Conservation (phyloP, 2,329 filamentous ascomycete genomes). For the Talaromyces amestolkiae region DNA sequence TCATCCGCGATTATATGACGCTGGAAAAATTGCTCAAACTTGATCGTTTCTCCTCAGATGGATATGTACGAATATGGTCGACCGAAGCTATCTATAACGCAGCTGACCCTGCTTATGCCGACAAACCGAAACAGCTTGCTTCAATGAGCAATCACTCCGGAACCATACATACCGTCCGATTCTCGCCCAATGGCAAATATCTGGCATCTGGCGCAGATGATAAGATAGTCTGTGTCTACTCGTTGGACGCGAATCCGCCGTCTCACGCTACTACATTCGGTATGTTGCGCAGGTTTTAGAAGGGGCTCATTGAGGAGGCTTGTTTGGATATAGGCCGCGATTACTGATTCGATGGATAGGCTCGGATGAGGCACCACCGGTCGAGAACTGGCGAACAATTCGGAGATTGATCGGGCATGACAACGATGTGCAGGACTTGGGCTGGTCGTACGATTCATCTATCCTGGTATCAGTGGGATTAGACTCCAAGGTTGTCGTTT, state of each 20-base stretch:
- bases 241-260: conserved; percentile 77
- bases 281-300: conserved; percentile 39
- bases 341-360: conserved; percentile 46
- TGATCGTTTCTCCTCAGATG: conserved; percentile 57
- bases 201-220: conserved; percentile 96
- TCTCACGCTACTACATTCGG: conserved; percentile 76
- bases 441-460: conserved; percentile 94
- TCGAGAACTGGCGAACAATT: conserved; percentile 97
- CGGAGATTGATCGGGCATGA: conserved; percentile 93
- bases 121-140: conserved; percentile 84
- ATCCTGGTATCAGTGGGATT: conserved; percentile 93
- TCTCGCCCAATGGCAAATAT: conserved; percentile 92
- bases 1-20: not conserved
- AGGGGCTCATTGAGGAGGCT: not conserved
- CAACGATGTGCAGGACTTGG: conserved; percentile 96
- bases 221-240: conserved; percentile 97
- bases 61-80: conserved; percentile 96
- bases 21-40: not conserved
- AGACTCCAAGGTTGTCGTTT: conserved; percentile 96
- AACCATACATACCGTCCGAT: conserved; percentile 94
- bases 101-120: conserved; percentile 66
- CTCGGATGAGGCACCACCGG: conserved; percentile 82
- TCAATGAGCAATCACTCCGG: conserved; percentile 98
- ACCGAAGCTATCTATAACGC: conserved; percentile 88
- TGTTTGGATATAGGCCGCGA: not conserved